Evolutionary conservation across 1,284 basidiomycete genomes (phyloP).

Genomic region (Papiliotrema laurentii): DNA sequence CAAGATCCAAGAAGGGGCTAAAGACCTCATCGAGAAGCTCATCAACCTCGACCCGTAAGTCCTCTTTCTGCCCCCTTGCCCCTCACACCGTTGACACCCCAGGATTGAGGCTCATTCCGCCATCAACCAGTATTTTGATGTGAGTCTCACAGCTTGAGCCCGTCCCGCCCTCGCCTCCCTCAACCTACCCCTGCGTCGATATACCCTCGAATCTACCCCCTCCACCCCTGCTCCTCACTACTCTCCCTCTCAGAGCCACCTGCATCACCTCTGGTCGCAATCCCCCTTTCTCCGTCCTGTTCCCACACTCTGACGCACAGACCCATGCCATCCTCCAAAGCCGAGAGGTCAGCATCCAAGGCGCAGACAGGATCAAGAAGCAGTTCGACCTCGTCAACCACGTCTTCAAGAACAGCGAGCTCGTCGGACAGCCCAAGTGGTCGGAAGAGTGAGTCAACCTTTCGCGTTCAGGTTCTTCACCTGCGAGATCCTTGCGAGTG

Average conservation of each 20-base stretch:
- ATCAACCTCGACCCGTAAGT: constrained; percentile 36
- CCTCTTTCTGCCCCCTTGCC: background rate
- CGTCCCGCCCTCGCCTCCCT: background rate
- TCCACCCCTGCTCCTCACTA: background rate
- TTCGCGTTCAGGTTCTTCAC: background rate
- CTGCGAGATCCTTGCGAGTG: background rate
- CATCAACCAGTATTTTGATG: constrained; percentile 35
- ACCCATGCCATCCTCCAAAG: constrained; percentile 23
- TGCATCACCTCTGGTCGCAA: too few species aligned
- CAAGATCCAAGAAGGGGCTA: constrained; percentile 13
- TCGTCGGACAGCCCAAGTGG: constrained; percentile 27
- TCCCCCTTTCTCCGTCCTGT: too few species aligned
- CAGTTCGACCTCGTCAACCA: constrained; percentile 17
- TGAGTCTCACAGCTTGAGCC: constrained; percentile 2
- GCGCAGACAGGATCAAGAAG: constrained; percentile 31
- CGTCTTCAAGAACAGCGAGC: constrained; percentile 14
- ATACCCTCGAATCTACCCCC: background rate
- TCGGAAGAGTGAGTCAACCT: constrained; percentile 24
- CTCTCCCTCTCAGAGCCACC: too few species aligned
- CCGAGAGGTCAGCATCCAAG: constrained; percentile 14
- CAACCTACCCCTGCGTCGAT: background rate
- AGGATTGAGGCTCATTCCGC: constrained; percentile 28
- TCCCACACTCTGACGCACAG: constrained; percentile 10
- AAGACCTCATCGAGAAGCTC: constrained; percentile 25
- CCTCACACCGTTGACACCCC: constrained; percentile 4